Base-by-base conservation (phyloP, 2,329 filamentous ascomycete species). In the Penicillium sumatraense region DNA sequence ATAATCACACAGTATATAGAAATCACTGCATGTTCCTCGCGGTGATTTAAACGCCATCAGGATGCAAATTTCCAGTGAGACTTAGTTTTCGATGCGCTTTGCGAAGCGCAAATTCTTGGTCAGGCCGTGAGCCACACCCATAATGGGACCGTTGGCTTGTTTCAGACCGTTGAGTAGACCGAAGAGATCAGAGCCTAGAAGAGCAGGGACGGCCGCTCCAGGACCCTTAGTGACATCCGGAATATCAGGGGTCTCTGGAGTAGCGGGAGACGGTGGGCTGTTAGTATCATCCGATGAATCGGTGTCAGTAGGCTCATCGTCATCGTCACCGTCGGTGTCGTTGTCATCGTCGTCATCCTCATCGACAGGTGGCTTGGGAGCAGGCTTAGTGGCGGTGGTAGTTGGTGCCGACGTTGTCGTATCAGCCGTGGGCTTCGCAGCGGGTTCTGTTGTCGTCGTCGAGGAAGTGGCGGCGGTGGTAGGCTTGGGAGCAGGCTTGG, bases 91-190 rank as follows among this genome's bases (percentile, higher is more conserved):
- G 29, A 58, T 54, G 13, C 57, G 60, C 18, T 51, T 48, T 14
- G 45, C 60, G 13, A 51, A 58, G 16, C 60, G 60, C 26, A 62
- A 53, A 24, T 54, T 58, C 23, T 56, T 56, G 5, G 47, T 56
- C 27, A 60, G 38, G 20, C 51, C 51, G 6, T 56, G 38, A 8
- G 54, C 41, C 5, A 56, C 27, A 24, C 40, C 49, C 5, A 23
- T 13, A 5, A 54, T 42, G 29, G 49, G 21, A 7, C 38, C 41
- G 29, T 62, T 58, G 20, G 59, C 59, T 7, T 60, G 16, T n/a
- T 42, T 24, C 20, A 62, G 41, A 26, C 59, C 59, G 6, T 49
- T n/a, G 14, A 62, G 46, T 16, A 62, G 53, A 44, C 53, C 51
- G 13, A 62, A 56, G 21, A 62, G 57, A 23, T 62, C 51, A 8